These are phyloP conservation scores for Malassezia slooffiae DNA, from an alignment of 1,284 basidiomycete species.

Conservation along the genomic window DNA sequence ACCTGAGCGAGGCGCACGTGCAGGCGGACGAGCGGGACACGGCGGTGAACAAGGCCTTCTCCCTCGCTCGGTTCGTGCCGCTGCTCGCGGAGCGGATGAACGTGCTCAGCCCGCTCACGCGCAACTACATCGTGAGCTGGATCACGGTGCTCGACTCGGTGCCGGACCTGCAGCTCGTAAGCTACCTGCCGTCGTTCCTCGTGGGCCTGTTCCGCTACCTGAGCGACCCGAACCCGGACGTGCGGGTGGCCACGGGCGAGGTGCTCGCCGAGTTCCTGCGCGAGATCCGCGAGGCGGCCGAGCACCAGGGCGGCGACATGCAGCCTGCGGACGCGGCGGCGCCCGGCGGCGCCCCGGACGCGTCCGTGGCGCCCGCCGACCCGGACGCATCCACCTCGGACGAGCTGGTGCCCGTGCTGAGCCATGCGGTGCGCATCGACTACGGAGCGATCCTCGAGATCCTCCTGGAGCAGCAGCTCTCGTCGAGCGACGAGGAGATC, in stretches of 20 bases:
- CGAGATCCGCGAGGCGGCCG: slow-evolving; percentile 54
- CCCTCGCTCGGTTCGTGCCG: slow-evolving; percentile 85
- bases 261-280: slow-evolving; percentile 81
- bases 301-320: slow-evolving; percentile 20
- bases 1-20: slow-evolving; percentile 8
- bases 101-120: slow-evolving; percentile 86
- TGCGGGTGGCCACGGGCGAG: slow-evolving; percentile 80
- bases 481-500: slow-evolving; percentile 55
- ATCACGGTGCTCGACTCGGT: slow-evolving; percentile 90
- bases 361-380: too few species aligned
- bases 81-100: slow-evolving; percentile 84
- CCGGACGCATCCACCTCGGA: too few species aligned
- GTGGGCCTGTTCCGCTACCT: slow-evolving; percentile 84
- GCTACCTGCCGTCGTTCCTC: slow-evolving; percentile 85
- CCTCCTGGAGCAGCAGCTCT: slow-evolving; percentile 69
- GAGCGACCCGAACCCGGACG: slow-evolving; percentile 86
- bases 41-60: slow-evolving; percentile 56
- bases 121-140: slow-evolving; percentile 94
- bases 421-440: slow-evolving; percentile 82
- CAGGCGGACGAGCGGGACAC: slow-evolving; percentile 18
- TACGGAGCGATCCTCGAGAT: slow-evolving; percentile 88
- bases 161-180: slow-evolving; percentile 86
- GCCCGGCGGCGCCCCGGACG: background rate
- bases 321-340: slow-evolving; percentile 16
- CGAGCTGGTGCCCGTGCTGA: slow-evolving; percentile 63